Evolutionary conservation across 2,329 filamentous ascomycete species (phyloP).

Genomic region (Aspergillus japonicus): DNA sequence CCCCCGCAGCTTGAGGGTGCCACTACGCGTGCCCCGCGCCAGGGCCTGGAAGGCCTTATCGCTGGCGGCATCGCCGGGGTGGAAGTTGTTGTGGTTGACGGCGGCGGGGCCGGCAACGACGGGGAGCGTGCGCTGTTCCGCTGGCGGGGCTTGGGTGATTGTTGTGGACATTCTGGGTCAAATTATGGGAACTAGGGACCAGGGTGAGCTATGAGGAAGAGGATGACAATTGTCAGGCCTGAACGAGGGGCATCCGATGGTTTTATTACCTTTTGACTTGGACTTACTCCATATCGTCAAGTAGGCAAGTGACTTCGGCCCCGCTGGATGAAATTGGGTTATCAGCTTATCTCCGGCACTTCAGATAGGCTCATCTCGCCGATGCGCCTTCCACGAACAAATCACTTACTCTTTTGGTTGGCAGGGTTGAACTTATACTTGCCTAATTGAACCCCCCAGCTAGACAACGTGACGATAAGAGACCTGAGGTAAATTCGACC

Average conservation of each 20-base stretch:
- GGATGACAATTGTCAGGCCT: no score
- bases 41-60: conserved; percentile 34
- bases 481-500: background rate
- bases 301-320: background rate
- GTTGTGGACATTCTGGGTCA: conserved; percentile 9
- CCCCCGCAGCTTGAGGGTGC: conserved; percentile 36
- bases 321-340: background rate
- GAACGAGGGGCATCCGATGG: no score
- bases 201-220: no score
- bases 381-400: background rate
- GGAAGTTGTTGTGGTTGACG: conserved; percentile 13
- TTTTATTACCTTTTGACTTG: no score
- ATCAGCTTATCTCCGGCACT: background rate
- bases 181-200: background rate
- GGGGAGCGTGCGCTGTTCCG: conserved; percentile 1
- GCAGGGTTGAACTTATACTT: background rate
- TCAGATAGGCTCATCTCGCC: background rate
- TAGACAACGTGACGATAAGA: background rate
- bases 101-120: conserved; percentile 13
- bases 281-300: no score
- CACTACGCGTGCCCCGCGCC: conserved; percentile 38
- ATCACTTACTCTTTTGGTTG: background rate
- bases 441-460: background rate
- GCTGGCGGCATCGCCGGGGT: conserved; percentile 20
- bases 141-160: conserved; percentile 10